These are phyloP conservation scores for Pestalotiopsis sp. DNA, from an alignment of 2,329 filamentous ascomycete species.

Conservation along the genomic window DNA sequence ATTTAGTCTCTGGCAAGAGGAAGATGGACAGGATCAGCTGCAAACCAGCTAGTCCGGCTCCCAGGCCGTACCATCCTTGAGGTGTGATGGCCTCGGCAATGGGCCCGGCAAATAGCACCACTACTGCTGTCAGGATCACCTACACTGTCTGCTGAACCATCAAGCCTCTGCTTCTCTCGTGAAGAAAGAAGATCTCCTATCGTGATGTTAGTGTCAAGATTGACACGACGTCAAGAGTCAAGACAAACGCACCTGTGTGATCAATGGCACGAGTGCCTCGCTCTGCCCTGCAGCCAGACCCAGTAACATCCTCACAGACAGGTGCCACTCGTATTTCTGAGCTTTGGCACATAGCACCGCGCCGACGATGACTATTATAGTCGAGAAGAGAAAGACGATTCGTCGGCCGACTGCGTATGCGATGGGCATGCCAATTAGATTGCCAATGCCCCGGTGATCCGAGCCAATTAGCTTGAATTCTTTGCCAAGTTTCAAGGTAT, in stretches of 20 bases:
- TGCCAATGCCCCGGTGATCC: conserved; percentile 29
- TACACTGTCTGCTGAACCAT: conserved; percentile 43
- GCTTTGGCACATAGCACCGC: conserved; percentile 28
- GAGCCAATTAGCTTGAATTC: too few relatives aligned
- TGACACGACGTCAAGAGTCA: background rate
- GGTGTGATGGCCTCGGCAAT: conserved; percentile 41
- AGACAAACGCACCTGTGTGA: conserved; percentile 22
- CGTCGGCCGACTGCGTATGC: conserved; percentile 35
- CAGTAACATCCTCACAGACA: conserved; percentile 36
- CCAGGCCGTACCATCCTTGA: conserved; percentile 43
- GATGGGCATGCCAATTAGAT: conserved; percentile 32
- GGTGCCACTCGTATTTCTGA: conserved; percentile 35
- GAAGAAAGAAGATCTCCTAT: conserved; percentile 43
- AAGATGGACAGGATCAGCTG: conserved; percentile 36
- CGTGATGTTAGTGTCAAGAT: background rate
- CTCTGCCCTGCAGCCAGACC: conserved; percentile 41
- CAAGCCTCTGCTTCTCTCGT: conserved; percentile 39
- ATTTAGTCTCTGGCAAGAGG: conserved; percentile 43
- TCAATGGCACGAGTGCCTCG: conserved; percentile 42
- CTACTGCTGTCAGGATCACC: conserved; percentile 36
- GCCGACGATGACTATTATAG: conserved; percentile 27
- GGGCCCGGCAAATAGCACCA: conserved; percentile 38
- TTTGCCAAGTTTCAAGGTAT: accelerated
- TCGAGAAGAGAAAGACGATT: conserved; percentile 30
- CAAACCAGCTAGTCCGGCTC: conserved; percentile 32